Conservation (phyloP, 371 early-diverging fungal genomes). For the Mucor lusitanicus region DNA sequence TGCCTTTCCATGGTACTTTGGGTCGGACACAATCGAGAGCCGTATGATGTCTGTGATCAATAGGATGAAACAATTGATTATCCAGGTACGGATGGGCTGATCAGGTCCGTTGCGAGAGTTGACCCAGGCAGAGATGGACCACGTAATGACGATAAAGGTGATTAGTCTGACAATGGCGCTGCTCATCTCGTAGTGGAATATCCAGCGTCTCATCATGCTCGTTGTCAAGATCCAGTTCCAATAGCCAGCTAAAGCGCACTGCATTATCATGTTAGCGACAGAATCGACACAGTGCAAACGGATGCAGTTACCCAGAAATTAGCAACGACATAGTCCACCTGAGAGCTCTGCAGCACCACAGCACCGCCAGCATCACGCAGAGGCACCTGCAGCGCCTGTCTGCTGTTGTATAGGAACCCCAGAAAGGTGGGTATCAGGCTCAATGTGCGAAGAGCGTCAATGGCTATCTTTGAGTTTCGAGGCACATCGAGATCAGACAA, state of each 20-base stretch:
- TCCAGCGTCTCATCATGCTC: slow-evolving; percentile 65
- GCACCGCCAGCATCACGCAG: slow-evolving; percentile 57
- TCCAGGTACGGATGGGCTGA: slow-evolving; percentile 63
- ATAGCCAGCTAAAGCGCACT: slow-evolving; percentile 60
- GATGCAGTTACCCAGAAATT: slow-evolving; percentile 52
- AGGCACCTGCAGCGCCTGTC: slow-evolving; percentile 43
- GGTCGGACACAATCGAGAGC: slow-evolving; percentile 48
- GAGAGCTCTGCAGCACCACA: slow-evolving; percentile 50
- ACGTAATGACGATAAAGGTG: slow-evolving; percentile 59
- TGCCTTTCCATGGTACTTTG: slow-evolving; percentile 40
- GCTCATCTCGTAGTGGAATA: slow-evolving; percentile 60
- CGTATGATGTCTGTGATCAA: slow-evolving; percentile 55
- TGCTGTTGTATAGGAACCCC: slow-evolving; percentile 49
- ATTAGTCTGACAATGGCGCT: slow-evolving; percentile 60
- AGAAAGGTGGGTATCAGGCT: slow-evolving; percentile 56
- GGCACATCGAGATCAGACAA: slow-evolving; percentile 49
- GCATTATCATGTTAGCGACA: not conserved
- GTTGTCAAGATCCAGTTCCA: slow-evolving; percentile 66
- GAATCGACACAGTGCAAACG: not conserved
- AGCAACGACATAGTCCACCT: slow-evolving; percentile 60
- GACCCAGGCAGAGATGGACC: slow-evolving; percentile 58
- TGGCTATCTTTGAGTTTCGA: slow-evolving; percentile 38
- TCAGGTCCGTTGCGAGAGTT: slow-evolving; percentile 52
- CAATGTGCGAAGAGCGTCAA: slow-evolving; percentile 47
- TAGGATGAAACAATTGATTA: slow-evolving; percentile 53